Percentiles rank a stretch among this genome's conserved stretches.
Conservation (phyloP, 495 filamentous ascomycete genomes). For the Penicillium paradoxum region DNA sequence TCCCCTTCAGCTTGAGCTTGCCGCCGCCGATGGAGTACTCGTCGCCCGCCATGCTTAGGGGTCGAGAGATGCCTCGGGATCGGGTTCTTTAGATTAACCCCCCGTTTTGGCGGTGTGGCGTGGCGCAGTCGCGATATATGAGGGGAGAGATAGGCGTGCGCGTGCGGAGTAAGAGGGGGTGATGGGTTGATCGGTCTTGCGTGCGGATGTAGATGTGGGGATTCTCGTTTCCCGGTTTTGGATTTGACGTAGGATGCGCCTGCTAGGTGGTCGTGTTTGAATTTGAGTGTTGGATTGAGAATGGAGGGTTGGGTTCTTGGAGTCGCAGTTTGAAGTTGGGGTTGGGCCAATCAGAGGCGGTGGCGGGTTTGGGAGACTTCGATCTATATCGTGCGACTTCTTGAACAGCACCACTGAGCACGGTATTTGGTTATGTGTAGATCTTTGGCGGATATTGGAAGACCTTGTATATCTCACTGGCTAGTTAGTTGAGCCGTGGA, state of each 20-base stretch:
- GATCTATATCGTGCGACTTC: neutral
- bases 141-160: neutral
- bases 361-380: neutral
- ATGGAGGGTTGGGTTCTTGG: neutral
- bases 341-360: conserved; percentile 18
- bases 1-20: conserved; percentile 77
- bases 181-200: neutral
- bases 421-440: no score
- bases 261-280: no score
- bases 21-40: conserved; percentile 67
- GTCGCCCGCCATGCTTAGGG: conserved; percentile 33
- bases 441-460: no score
- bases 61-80: no score
- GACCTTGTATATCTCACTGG: no score
- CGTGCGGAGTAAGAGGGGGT: conserved; percentile 24
- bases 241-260: neutral
- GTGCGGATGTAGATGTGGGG: neutral
- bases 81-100: no score
- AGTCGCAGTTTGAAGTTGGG: conserved; percentile 7
- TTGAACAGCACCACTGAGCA: no score
- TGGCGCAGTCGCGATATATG: neutral
- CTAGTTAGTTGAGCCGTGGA: no score
- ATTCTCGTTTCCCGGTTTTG: neutral
- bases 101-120: conserved; percentile 5
- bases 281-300: neutral